Percentiles rank a stretch among this genome's conserved stretches.
Conservation (phyloP, 306 rosid species). For the Cicer judaicum region DNA sequence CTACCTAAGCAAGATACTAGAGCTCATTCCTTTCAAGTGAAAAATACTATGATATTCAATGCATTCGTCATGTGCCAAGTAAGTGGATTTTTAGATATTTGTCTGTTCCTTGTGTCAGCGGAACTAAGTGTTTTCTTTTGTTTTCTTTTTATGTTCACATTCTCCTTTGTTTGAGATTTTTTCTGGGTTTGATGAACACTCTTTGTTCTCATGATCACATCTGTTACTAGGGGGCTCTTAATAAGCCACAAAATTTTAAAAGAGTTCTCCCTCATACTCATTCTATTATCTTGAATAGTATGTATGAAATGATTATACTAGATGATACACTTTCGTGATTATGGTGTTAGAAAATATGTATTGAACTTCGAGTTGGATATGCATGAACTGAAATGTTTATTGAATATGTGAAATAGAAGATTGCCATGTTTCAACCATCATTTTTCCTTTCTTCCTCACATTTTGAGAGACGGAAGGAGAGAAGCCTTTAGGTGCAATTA, state of each 20-base stretch:
- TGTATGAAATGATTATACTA: slow-evolving; percentile 6
- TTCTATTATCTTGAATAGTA: slow-evolving; percentile 12
- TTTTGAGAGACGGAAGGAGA: slow-evolving; percentile 13
- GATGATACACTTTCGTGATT: slow-evolving; percentile 29
- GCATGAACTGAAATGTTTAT: slow-evolving; percentile 26
- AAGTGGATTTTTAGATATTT: slow-evolving; percentile 47
- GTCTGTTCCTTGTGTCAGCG: not conserved
- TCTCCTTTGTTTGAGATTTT: slow-evolving; percentile 12
- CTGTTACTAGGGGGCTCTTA: slow-evolving; percentile 6
- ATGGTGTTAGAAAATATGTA: slow-evolving; percentile 7
- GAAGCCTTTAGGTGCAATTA: not conserved
- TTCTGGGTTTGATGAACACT: slow-evolving; percentile 3
- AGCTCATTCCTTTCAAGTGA: slow-evolving; percentile 51
- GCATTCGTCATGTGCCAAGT: slow-evolving; percentile 95
- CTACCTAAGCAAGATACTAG: slow-evolving; percentile 48
- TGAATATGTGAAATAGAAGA: slow-evolving; percentile 18
- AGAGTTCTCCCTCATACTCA: not conserved
- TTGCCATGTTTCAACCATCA: slow-evolving; percentile 1
- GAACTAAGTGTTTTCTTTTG: slow-evolving; percentile 9
- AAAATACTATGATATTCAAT: slow-evolving; percentile 87
- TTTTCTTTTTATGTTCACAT: slow-evolving; percentile 21
- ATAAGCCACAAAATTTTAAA: not conserved
- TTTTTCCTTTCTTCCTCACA: not conserved
- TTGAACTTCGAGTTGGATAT: slow-evolving; percentile 25
- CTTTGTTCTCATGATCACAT: slow-evolving; percentile 14